A percentile compares a stretch with the other conserved stretches of the same genome.
These are phyloP conservation scores for Lachnellula suecica DNA, from an alignment of 2,329 filamentous ascomycete genomes.

Conservation along the genomic window DNA sequence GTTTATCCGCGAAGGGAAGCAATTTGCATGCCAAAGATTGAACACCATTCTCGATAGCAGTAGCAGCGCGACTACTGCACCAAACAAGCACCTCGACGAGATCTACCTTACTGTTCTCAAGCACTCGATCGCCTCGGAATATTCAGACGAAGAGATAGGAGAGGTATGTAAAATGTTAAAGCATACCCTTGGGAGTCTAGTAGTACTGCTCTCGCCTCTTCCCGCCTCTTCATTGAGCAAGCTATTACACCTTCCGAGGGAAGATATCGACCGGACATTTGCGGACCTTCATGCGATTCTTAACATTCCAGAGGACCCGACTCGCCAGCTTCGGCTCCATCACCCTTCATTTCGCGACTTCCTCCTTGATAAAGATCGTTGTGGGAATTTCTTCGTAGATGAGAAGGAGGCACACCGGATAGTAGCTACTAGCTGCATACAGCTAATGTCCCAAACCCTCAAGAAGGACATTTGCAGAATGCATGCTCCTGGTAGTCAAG, in stretches of 20 bases:
- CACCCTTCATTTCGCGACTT: slow-evolving; percentile 34
- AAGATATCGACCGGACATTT: slow-evolving; percentile 3
- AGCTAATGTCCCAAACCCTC: slow-evolving; percentile 31
- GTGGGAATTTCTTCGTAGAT: slow-evolving; percentile 31
- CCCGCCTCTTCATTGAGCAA: slow-evolving; percentile 7
- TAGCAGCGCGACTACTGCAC: slow-evolving; percentile 2
- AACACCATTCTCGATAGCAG: slow-evolving; percentile 6
- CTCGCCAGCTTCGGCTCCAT: slow-evolving; percentile 17
- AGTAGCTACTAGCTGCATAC: slow-evolving; percentile 30
- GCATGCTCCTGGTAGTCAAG: slow-evolving; percentile 18
- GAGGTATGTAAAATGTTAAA: slow-evolving; percentile 6
- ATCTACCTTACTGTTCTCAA: slow-evolving; percentile 16
- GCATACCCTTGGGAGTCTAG: slow-evolving; percentile 12
- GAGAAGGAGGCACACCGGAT: slow-evolving; percentile 29
- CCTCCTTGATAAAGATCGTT: slow-evolving; percentile 24
- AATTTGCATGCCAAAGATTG: slow-evolving; percentile 5
- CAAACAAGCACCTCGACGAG: slow-evolving; percentile 13
- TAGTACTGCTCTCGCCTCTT: slow-evolving; percentile 9
- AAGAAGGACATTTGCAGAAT: slow-evolving; percentile 25
- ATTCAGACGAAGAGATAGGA: slow-evolving; percentile 10
- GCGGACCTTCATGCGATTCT: slow-evolving; percentile 30
- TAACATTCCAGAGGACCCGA: slow-evolving; percentile 19
- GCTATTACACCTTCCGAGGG: slow-evolving; percentile 1
- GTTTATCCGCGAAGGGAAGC: slow-evolving; percentile 11
- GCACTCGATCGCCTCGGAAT: slow-evolving; percentile 2